Percentiles rank a stretch among this genome's conserved stretches.
These are phyloP conservation scores for Astrothelium macrocarpum DNA, from an alignment of 495 filamentous ascomycete genomes.

Conservation along the genomic window DNA sequence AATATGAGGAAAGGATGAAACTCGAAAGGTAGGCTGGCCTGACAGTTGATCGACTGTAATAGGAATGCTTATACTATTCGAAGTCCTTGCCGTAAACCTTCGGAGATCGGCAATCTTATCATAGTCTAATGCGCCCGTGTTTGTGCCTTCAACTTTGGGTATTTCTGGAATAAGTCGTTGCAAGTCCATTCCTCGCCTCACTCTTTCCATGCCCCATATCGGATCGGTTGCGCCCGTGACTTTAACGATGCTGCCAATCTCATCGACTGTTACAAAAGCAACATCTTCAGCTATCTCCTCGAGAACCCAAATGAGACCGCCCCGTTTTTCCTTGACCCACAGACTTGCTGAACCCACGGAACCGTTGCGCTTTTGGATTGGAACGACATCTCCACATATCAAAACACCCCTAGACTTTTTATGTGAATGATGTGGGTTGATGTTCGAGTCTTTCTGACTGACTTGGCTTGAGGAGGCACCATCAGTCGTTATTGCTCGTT, in stretches of 20 bases:
- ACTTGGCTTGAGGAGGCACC: slow-evolving; percentile 55
- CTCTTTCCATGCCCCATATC: slow-evolving; percentile 68
- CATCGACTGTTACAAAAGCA: slow-evolving; percentile 60
- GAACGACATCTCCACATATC: slow-evolving; percentile 92
- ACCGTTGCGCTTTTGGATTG: slow-evolving; percentile 91
- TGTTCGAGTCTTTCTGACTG: slow-evolving; percentile 35
- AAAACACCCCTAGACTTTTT: slow-evolving; percentile 83
- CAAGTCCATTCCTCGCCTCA: slow-evolving; percentile 58
- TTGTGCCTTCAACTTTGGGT: slow-evolving; percentile 56
- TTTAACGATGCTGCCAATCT: slow-evolving; percentile 57
- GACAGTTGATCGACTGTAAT: slow-evolving; percentile 60
- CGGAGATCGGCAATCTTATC: slow-evolving; percentile 56
- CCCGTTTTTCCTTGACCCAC: slow-evolving; percentile 96
- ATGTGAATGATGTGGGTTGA: slow-evolving; percentile 41
- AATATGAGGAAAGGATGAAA: slow-evolving; percentile 93
- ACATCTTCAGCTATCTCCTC: slow-evolving; percentile 97
- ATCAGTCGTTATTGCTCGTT: slow-evolving; percentile 61
- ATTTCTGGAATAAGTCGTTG: slow-evolving; percentile 68
- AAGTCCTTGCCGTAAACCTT: slow-evolving; percentile 72
- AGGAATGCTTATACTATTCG: slow-evolving; percentile 66
- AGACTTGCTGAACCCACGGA: slow-evolving; percentile 82
- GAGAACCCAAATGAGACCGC: slow-evolving; percentile 91
- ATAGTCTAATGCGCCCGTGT: slow-evolving; percentile 58
- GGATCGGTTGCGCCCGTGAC: slow-evolving; percentile 58
- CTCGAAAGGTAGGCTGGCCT: slow-evolving; percentile 55